Base-by-base conservation (phyloP, 345 rosid species). In the Brassica juncea region DNA sequence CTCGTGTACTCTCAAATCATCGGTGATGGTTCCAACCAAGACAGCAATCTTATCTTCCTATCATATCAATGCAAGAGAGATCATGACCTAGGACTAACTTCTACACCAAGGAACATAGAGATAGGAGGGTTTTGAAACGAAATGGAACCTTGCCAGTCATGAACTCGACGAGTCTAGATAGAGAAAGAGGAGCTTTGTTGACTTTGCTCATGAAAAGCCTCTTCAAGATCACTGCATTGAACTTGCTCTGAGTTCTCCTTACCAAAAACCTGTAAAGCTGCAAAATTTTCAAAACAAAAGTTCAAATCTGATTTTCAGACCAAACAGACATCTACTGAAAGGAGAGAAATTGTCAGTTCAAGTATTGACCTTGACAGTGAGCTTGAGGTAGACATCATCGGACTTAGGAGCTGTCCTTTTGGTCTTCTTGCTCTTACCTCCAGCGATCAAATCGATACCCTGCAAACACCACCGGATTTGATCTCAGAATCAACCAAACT, bases 361-460 rank as follows among this genome's bases (percentile, higher is more conserved):
- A n/a, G n/a, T n/a, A n/a, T n/a, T n/a, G 8, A 96, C 97, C 97
- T 96, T 96, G 73, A 96, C 98, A 79, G 85, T 87, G n/a, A 96
- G 97, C 86, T 93, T 96, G 49, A 96, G 99, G 75, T 93, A 96
- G 81, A 96, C 86, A 90, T 93, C 98, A 30, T 93, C 89, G 15
- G 98, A 96, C 68, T 91, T 93, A 1, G 98, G 97, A 0, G 93
- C 97, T 0, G 90, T 96, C 63, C 98, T 83, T 79, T 84, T 92
- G 57, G 98, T 84, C 84, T 92, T 91, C 88, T 93, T 96, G 81
- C 91, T 87, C 95, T 96, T 92, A 73, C 98, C 97, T 85, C 97
- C 99, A 6, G 97, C 97, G 71, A 88, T 80, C 86, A 96, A 70
- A 87, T 96, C 97, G 78, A 96, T 92, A 34, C 99, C 99, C 99